Base-by-base conservation (phyloP, 371 early-diverging fungal genomes). In the Syncephalastrum sp. region DNA sequence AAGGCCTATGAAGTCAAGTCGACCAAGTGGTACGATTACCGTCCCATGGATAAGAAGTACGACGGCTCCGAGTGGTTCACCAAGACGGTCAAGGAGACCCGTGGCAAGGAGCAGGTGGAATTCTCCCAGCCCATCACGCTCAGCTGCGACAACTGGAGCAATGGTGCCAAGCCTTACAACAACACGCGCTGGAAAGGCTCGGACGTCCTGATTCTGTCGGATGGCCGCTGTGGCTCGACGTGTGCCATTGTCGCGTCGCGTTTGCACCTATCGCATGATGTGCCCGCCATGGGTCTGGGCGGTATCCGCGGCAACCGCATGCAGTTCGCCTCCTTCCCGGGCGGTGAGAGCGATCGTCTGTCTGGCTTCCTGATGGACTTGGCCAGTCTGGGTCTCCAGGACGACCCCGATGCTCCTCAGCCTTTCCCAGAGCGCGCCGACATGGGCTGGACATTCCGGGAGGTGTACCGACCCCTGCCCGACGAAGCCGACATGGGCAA, bases 401-500 rank as follows among this genome's bases (percentile, higher is more conserved):
- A 67, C 46, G 74, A 73, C 51, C 68, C 75, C n/a, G 68, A 71
- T 53, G 79, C 75, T 5, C 79, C 79, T 25, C 29, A 56, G 17
- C 74, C 79, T 14, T 79, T 79, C 65, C 79, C 79, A 46, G 69
- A 75, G 45, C 60, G 74, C 41, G 79, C 79, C 14, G 79, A 79
- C 65, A 79, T 79, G 75, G 79, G 79, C 3, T 79, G 75, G 75
- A 79, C 79, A 0, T 79, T 79, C 63, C 73, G 79, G 53, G 79
- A 79, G 55, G 72, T 73, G 29, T 79, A 79, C 48, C 66, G 64
- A 27, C 79, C 79, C 17, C 57, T 61, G 1, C 24, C 27, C 1
- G 52, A 51, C 3, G 44, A 47, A 15, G 43, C 54, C 3, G 44
- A 61, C 7, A 45, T 51, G n/a, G 78, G 78, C 17, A 43, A 60